These are phyloP conservation scores for Phytophthora parvispora DNA, from an alignment of 352 stramenopile species.

Conservation along the genomic window DNA sequence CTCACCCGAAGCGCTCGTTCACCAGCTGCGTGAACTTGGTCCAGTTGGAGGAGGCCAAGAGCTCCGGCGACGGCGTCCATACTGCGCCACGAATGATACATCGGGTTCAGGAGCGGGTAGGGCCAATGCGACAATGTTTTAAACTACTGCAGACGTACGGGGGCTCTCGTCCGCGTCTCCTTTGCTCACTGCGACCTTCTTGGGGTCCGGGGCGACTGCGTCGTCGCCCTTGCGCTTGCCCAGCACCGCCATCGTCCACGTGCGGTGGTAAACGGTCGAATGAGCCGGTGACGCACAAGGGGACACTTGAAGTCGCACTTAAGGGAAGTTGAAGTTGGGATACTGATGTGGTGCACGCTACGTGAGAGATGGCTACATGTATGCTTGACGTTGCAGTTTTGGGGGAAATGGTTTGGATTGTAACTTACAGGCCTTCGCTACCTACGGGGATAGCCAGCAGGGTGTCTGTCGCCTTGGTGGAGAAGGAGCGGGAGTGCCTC, in stretches of 20 bases:
- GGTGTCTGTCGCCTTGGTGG: slow-evolving; percentile 17
- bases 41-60: slow-evolving; percentile 70
- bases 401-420: not conserved
- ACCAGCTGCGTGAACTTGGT: slow-evolving; percentile 74
- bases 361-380: slow-evolving; percentile 9
- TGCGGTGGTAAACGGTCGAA: not conserved
- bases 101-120: not conserved
- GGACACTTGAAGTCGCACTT: slow-evolving; percentile 10
- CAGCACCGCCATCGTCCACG: slow-evolving; percentile 3
- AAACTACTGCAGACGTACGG: not conserved
- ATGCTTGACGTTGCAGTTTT: slow-evolving; percentile 2
- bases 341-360: not conserved
- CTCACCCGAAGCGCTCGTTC: slow-evolving; percentile 65
- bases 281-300: not conserved
- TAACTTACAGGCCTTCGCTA: slow-evolving; percentile 10
- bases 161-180: not conserved
- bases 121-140: not conserved
- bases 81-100: slow-evolving; percentile 36
- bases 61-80: slow-evolving; percentile 58
- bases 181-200: slow-evolving; percentile 2
- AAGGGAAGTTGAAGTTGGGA: slow-evolving; percentile 9
- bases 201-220: not conserved
- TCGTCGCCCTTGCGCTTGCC: slow-evolving; percentile 23
- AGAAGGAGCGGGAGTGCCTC: slow-evolving; percentile 6
- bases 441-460: not conserved